phyloP scores from a whole-genome alignment of 2,329 filamentous ascomycete genomes.

The Fusarium fracticaudum region DNA sequence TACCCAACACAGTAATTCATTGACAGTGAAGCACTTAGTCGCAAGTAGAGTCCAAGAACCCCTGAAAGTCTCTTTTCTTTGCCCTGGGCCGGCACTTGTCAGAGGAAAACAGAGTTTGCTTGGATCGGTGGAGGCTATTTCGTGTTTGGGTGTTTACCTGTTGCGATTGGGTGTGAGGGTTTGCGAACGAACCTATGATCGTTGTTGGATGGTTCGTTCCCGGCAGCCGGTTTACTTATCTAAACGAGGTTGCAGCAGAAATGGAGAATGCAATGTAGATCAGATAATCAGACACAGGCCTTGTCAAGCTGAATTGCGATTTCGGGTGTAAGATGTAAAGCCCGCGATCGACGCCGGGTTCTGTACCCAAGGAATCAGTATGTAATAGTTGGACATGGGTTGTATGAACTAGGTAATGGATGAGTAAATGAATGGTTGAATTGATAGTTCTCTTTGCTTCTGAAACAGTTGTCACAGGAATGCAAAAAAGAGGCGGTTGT shows the following conservation, averaged over 20 bases:
- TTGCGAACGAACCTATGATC: not conserved
- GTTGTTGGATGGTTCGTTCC: not conserved
- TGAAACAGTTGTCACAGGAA: conserved; percentile 4
- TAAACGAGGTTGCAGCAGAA: not conserved
- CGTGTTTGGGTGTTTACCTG: not conserved
- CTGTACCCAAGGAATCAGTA: not conserved
- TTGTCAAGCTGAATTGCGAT: not conserved
- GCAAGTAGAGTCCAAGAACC: not conserved
- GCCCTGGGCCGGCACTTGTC: conserved; percentile 1
- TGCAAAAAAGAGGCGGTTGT: not conserved
- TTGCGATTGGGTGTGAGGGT: not conserved
- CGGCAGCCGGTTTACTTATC: not conserved
- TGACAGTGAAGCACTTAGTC: not conserved
- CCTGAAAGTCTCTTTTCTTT: not conserved
- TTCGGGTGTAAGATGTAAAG: not conserved
- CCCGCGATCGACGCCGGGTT: not conserved
- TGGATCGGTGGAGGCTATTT: not conserved
- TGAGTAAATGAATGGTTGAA: not conserved
- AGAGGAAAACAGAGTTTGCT: conserved; percentile 8
- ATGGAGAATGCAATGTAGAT: conserved; percentile 5
- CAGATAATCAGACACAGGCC: not conserved
- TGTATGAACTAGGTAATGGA: not conserved
- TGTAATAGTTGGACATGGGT: not conserved
- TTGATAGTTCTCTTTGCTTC: not conserved
- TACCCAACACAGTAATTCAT: not conserved